phyloP scores from a whole-genome alignment of 345 rosid genomes.

The Isatis tinctoria region DNA sequence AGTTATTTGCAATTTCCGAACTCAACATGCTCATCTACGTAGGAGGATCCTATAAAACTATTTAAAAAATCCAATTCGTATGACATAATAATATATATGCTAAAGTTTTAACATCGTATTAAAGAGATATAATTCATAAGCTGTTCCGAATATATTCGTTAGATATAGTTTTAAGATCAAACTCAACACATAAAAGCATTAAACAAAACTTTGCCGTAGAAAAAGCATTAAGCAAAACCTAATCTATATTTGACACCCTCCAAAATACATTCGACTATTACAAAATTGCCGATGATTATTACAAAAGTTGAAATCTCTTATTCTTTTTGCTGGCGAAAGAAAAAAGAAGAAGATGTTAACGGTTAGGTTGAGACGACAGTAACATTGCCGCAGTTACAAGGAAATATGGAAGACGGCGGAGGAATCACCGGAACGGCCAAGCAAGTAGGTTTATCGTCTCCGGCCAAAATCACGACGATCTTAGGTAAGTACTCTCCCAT shows the following conservation, averaged over 20 bases:
- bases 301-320: not conserved
- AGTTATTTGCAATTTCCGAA: not conserved
- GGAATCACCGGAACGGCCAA: slow-evolving; percentile 41
- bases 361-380: not conserved
- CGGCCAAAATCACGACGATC: slow-evolving; percentile 55
- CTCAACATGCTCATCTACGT: not conserved
- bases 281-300: slow-evolving; percentile 12
- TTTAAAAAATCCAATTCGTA: not conserved
- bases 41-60: not conserved
- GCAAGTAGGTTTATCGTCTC: slow-evolving; percentile 47
- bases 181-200: not conserved
- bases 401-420: slow-evolving; percentile 11
- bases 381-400: slow-evolving; percentile 23
- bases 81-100: not conserved
- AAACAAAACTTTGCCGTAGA: not conserved
- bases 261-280: not conserved
- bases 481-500: slow-evolving; percentile 33
- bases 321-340: not conserved
- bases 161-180: not conserved
- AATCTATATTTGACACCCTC: not conserved
- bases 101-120: not conserved
- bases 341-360: not conserved
- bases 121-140: not conserved
- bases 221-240: not conserved
- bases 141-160: not conserved